phyloP scores from a whole-genome alignment of 2,329 filamentous ascomycete genomes.

The Calonectria fujianensis region DNA sequence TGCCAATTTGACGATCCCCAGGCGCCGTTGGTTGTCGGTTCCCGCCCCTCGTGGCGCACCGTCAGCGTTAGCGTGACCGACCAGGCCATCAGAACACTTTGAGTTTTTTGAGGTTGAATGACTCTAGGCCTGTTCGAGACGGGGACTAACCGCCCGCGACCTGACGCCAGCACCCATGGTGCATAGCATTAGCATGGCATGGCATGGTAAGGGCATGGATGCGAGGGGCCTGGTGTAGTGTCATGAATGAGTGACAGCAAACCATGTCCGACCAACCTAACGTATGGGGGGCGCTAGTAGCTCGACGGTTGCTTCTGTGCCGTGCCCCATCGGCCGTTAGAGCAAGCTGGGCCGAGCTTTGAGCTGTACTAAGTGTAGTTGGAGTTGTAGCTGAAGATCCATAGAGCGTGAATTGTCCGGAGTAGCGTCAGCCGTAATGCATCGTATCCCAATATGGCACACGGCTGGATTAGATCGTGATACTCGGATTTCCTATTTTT shows the following conservation, averaged over 20 bases:
- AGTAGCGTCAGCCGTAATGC: conserved; percentile 27
- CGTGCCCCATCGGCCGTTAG: conserved; percentile 35
- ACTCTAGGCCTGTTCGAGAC: conserved; percentile 36
- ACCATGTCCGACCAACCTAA: conserved; percentile 17
- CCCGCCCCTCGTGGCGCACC: conserved; percentile 32
- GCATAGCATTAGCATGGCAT: conserved; percentile 24
- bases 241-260: conserved; percentile 27
- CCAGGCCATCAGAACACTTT: conserved; percentile 40
- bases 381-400: conserved; percentile 6
- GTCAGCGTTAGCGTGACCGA: conserved; percentile 35
- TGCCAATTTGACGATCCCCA: conserved; percentile 18
- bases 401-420: conserved; percentile 14
- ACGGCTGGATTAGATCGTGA: conserved; percentile 14
- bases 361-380: conserved; percentile 11
- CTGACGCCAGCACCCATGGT: conserved; percentile 32
- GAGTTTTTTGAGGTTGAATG: conserved; percentile 39
- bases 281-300: conserved; percentile 30
- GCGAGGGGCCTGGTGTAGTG: conserved; percentile 1
- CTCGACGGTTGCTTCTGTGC: conserved; percentile 38
- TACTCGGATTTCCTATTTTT: conserved; percentile 16
- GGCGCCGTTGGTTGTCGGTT: conserved; percentile 15
- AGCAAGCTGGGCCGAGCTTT: conserved; percentile 17
- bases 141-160: conserved; percentile 24
- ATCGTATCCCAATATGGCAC: conserved; percentile 13
- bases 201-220: conserved; percentile 15